Conservation (phyloP, 352 stramenopile genomes). For the Phytopythium kandeliae region DNA sequence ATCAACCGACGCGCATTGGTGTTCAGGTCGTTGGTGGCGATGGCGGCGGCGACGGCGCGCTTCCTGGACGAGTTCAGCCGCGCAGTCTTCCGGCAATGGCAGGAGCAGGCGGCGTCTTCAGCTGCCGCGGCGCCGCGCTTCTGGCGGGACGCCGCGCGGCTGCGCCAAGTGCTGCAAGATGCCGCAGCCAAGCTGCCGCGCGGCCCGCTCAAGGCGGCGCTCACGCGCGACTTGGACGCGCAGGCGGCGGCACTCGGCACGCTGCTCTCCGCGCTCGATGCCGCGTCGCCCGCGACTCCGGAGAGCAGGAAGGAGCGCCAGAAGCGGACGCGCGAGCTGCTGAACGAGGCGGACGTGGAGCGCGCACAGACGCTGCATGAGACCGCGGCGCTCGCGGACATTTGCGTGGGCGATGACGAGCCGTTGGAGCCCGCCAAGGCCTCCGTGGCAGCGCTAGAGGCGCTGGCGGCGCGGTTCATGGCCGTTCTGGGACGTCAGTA, state of each 20-base stretch:
- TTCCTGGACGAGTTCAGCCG: constrained; percentile 57
- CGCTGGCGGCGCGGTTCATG: constrained; percentile 24
- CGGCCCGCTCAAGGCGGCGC: constrained; percentile 34
- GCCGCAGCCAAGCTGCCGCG: constrained; percentile 52
- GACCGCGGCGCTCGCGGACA: not conserved
- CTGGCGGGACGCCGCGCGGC: constrained; percentile 34
- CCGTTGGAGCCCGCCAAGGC: constrained; percentile 1
- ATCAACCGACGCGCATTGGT: too few relatives aligned
- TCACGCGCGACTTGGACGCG: constrained; percentile 29
- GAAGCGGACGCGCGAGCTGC: constrained; percentile 5
- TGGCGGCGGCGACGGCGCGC: constrained; percentile 39
- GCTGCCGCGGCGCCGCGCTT: constrained; percentile 20
- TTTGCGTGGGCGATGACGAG: constrained; percentile 3
- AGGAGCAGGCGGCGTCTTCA: constrained; percentile 14
- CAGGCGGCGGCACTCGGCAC: constrained; percentile 20
- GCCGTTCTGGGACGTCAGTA: constrained; percentile 35
- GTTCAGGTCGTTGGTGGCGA: not conserved
- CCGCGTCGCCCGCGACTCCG: constrained; percentile 9
- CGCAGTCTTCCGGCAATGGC: constrained; percentile 56
- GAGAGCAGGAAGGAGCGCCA: not conserved
- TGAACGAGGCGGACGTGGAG: constrained; percentile 57
- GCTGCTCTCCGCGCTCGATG: constrained; percentile 29
- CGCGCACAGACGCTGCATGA: constrained; percentile 30
- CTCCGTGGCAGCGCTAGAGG: constrained; percentile 8
- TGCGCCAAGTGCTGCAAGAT: constrained; percentile 45